Evolutionary conservation across 371 early-diverging fungal species (phyloP).

Genomic region (Coemansia linderi): DNA sequence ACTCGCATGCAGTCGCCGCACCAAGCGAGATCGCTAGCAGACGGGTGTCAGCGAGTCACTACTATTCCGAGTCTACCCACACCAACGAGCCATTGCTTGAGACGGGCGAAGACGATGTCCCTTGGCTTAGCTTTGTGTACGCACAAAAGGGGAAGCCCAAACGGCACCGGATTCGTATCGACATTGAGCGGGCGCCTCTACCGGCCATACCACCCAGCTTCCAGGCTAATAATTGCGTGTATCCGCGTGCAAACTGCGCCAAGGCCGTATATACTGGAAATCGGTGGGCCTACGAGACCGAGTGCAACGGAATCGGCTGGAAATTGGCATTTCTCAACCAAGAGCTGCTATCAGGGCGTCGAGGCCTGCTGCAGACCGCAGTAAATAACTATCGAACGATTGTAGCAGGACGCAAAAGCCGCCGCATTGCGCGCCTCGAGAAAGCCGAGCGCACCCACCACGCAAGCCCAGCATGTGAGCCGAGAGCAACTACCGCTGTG

Average conservation of each 20-base stretch:
- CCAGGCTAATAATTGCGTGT: conserved; percentile 61
- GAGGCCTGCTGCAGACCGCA: conserved; percentile 92
- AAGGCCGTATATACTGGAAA: conserved; percentile 78
- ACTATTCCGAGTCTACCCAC: not conserved
- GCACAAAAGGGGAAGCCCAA: conserved; percentile 53
- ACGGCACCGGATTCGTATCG: conserved; percentile 50
- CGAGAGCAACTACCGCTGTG: not conserved
- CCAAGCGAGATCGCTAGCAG: not conserved
- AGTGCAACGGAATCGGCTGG: conserved; percentile 89
- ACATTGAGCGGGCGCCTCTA: conserved; percentile 51
- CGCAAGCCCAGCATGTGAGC: not conserved
- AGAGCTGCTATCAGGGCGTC: conserved; percentile 77
- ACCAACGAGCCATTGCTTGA: conserved; percentile 25
- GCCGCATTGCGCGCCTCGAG: conserved; percentile 81
- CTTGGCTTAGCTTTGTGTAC: conserved; percentile 51
- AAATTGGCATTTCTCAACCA: conserved; percentile 84
- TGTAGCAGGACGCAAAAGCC: conserved; percentile 76
- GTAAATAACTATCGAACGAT: conserved; percentile 93
- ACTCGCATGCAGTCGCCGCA: not conserved
- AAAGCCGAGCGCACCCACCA: conserved; percentile 55
- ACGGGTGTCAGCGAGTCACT: not conserved
- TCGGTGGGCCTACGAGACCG: conserved; percentile 91
- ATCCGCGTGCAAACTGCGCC: conserved; percentile 79
- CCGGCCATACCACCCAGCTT: conserved; percentile 46
- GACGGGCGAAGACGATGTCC: conserved; percentile 34